These are phyloP conservation scores for Aspergillus carbonarius DNA, from an alignment of 2,329 filamentous ascomycete genomes.

Conservation along the genomic window DNA sequence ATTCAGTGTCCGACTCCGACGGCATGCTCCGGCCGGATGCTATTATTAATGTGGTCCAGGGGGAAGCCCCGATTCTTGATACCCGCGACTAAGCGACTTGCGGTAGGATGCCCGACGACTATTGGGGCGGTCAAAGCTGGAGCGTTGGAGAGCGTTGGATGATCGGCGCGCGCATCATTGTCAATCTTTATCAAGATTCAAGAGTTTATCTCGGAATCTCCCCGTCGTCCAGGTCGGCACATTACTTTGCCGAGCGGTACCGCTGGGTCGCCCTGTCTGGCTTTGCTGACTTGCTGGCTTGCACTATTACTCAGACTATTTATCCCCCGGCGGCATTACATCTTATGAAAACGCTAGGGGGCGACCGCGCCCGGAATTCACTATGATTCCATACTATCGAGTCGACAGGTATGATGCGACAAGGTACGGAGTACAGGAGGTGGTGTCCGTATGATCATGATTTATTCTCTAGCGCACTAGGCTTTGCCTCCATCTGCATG, in stretches of 20 bases:
- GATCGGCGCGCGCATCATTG: conserved; percentile 20
- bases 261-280: background rate
- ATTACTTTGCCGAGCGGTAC: background rate
- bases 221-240: conserved; percentile 5
- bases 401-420: no score
- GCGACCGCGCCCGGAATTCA: no score
- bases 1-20: background rate
- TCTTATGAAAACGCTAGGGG: background rate
- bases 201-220: conserved; percentile 15
- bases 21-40: background rate
- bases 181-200: conserved; percentile 14
- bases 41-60: conserved; percentile 9
- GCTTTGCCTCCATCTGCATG: no score
- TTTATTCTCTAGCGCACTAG: no score
- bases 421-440: no score
- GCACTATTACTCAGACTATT: background rate
- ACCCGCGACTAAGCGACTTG: conserved; percentile 21
- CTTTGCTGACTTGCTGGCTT: background rate
- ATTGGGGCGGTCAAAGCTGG: conserved; percentile 23
- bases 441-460: no score
- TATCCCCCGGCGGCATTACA: background rate
- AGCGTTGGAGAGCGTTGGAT: conserved; percentile 25
- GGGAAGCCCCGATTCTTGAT: conserved; percentile 2
- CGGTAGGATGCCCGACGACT: conserved; percentile 24
- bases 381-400: no score